Percentiles rank a stretch among this genome's conserved stretches.
Evolutionary conservation across 352 stramenopile species (phyloP).

Genomic region (Aphanomyces cochlioides): DNA sequence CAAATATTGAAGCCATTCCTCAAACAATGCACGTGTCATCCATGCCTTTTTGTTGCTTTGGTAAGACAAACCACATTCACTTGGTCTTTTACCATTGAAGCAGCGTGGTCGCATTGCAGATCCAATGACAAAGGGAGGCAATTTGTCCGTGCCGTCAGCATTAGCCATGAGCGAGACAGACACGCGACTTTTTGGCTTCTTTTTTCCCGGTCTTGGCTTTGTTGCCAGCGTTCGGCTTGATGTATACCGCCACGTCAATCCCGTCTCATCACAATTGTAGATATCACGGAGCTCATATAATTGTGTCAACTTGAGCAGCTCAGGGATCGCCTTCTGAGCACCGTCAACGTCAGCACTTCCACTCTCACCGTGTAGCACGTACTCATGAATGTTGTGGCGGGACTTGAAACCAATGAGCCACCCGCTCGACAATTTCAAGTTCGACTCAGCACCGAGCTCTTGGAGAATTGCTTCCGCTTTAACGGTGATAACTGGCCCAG

Average conservation of each 20-base stretch:
- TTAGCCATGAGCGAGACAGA: neutral
- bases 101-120: neutral
- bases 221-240: neutral
- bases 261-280: slow-evolving; percentile 32
- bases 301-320: slow-evolving; percentile 2
- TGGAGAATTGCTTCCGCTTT: too few species aligned
- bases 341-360: neutral
- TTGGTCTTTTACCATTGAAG: neutral
- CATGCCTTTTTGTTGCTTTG: neutral
- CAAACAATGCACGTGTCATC: slow-evolving; percentile 9
- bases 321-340: neutral
- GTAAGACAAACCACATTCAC: slow-evolving; percentile 10
- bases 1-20: neutral
- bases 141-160: neutral
- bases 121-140: slow-evolving; percentile 3
- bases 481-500: too few species aligned
- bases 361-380: slow-evolving; percentile 21
- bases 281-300: slow-evolving; percentile 26
- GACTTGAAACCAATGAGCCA: slow-evolving; percentile 26
- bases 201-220: neutral
- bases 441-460: neutral
- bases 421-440: slow-evolving; percentile 4
- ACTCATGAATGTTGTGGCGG: slow-evolving; percentile 21
- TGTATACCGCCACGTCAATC: slow-evolving; percentile 14
- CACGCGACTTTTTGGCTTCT: neutral